Base-by-base conservation (phyloP, 164 flowering plant genomes). In the Amborella trichopoda region DNA sequence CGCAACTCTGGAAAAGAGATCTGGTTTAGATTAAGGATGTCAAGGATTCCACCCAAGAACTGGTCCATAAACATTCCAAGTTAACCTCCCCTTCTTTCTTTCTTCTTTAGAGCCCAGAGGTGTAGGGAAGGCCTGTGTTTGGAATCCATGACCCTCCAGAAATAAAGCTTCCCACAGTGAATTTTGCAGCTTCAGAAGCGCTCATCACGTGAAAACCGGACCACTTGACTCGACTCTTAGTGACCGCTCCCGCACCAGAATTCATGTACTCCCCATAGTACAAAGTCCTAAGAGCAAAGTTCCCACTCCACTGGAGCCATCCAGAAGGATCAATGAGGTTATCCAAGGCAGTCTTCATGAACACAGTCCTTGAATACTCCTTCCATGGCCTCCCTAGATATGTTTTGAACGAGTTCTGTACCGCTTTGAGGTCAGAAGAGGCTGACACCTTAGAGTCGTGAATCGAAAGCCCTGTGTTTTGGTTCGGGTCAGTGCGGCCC, bases 71-170 rank as follows among this genome's bases (percentile, higher is more conserved):
- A n/a, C n/a, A n/a, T n/a, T n/a, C n/a, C n/a, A n/a, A n/a, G n/a
- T n/a, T n/a, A n/a, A n/a, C n/a, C n/a, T n/a, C n/a, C n/a, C n/a
- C n/a, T n/a, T n/a, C n/a, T n/a, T n/a, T n/a, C n/a, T n/a, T n/a
- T n/a, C n/a, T n/a, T n/a, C n/a, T n/a, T 70, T 68, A 77, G 23
- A 77, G 28, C 0, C 80, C 76, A 6, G 52, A 26, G 0, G 47
- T 63, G 57, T 46, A 72, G 0, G 80, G 80, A 42, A 75, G 72
- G 14, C 81, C 74, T 19, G 70, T 44, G 23, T 56, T 59, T 21
- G 74, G 57, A 59, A 78, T 71, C 85, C 85, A 78, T 5, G 75
- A 63, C 40, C 39, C 45, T 20, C 81, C 84, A 22, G 39, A 68
- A 52, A 76, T 48, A 33, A 78, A 76, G 20, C 38, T 67, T 44